These are phyloP conservation scores for Trametes gibbosa DNA, from an alignment of 768 basidiomycete genomes.

Conservation along the genomic window DNA sequence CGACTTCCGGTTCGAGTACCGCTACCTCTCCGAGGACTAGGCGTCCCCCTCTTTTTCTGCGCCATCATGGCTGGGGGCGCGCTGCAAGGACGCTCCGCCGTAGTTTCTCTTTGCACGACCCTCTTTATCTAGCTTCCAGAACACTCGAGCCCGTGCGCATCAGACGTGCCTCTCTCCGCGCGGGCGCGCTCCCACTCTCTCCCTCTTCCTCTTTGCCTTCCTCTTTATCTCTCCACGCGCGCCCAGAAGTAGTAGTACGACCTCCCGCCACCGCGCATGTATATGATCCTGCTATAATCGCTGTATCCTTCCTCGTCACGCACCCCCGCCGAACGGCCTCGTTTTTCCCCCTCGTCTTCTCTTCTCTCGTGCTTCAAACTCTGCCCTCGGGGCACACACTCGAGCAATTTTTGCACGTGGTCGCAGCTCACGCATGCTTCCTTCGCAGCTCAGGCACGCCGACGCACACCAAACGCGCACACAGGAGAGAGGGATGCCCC, in stretches of 20 bases:
- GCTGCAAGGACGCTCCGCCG: no score
- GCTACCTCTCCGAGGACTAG: slow-evolving; percentile 90
- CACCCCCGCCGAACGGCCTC: neutral
- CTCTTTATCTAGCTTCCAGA: neutral
- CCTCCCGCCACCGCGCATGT: slow-evolving; percentile 8
- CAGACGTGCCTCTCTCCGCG: neutral
- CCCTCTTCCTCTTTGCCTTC: neutral
- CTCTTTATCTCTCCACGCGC: neutral
- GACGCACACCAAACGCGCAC: no score
- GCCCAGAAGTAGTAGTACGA: neutral
- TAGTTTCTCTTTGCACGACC: neutral
- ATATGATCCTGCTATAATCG: slow-evolving; percentile 13
- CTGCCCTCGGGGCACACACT: no score
- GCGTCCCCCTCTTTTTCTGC: neutral
- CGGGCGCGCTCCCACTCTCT: neutral
- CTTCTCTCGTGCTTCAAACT: neutral
- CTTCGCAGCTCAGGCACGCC: neutral
- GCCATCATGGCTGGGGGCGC: no score
- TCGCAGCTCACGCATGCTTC: neutral
- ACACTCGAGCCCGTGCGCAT: neutral
- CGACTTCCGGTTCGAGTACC: slow-evolving; percentile 96
- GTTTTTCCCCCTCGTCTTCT: no score
- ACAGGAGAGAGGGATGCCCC: no score
- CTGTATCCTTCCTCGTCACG: slow-evolving; percentile 12
- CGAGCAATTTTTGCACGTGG: no score